Conservation (phyloP, 768 basidiomycete species). For the Aureoboletus auriporus region DNA sequence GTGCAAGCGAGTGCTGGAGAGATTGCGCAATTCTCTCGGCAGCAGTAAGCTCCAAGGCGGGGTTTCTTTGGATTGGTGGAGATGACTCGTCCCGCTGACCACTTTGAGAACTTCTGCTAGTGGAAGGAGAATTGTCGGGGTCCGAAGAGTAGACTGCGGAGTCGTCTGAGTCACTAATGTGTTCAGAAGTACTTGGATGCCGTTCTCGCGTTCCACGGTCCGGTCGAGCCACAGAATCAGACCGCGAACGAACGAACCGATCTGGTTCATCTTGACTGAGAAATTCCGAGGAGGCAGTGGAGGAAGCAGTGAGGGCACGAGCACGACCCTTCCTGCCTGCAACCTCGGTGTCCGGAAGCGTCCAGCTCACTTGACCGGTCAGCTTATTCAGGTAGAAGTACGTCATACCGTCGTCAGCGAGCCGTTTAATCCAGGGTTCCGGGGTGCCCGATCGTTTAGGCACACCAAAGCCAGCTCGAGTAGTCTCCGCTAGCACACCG, state of each 20-base stretch:
- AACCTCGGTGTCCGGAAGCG: conserved; percentile 47
- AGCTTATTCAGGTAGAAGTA: conserved; percentile 76
- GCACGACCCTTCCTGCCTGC: conserved; percentile 27
- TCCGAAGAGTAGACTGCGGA: conserved; percentile 49
- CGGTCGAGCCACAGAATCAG: conserved; percentile 33
- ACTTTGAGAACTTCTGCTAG: conserved; percentile 30
- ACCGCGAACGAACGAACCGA: conserved; percentile 25
- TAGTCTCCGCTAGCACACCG: conserved; percentile 32
- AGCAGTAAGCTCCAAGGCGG: conserved; percentile 49
- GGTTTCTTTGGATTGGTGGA: conserved; percentile 14
- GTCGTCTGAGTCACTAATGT: conserved; percentile 73
- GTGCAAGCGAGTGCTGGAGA: conserved; percentile 55
- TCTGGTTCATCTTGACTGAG: conserved; percentile 21
- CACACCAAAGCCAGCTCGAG: conserved; percentile 56
- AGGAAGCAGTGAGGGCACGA: conserved; percentile 32
- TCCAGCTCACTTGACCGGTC: conserved; percentile 68
- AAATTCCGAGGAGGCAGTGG: conserved; percentile 30
- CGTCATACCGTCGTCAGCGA: conserved; percentile 79
- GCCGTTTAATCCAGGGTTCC: conserved; percentile 78
- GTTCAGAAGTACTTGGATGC: conserved; percentile 33
- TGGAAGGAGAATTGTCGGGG: conserved; percentile 27
- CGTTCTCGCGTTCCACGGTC: conserved; percentile 24
- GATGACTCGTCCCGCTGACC: conserved; percentile 19
- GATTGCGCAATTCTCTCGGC: conserved; percentile 65
- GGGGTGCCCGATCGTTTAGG: conserved; percentile 58